Evolutionary conservation across 1,284 basidiomycete genomes (phyloP).

Genomic region (Tylopilus sp.): DNA sequence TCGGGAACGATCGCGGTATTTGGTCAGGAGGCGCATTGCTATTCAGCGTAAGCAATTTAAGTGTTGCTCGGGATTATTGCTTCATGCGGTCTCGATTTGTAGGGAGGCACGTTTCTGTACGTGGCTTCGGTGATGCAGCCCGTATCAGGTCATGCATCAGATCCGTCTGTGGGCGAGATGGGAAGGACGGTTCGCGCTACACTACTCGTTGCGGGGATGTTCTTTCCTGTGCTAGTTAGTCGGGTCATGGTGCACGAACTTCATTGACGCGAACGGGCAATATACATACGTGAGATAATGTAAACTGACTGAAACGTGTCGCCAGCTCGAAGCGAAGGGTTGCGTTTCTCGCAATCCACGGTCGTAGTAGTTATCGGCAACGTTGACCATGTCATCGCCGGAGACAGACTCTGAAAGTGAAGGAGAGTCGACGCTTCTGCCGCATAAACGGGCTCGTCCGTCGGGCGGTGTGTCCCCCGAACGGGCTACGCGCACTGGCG

Average conservation of each 20-base stretch:
- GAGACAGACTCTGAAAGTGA: slow-evolving; percentile 34
- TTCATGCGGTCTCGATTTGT: slow-evolving; percentile 6
- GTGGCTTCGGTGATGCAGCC: slow-evolving; percentile 88
- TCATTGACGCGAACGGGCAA: slow-evolving; percentile 17
- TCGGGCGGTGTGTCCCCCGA: slow-evolving; percentile 16
- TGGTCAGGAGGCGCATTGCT: slow-evolving; percentile 75
- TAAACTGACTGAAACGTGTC: neutral
- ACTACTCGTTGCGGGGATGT: slow-evolving; percentile 64
- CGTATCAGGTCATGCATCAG: slow-evolving; percentile 45
- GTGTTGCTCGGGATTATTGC: neutral
- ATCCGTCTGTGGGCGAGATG: slow-evolving; percentile 41
- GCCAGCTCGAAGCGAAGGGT: slow-evolving; percentile 2
- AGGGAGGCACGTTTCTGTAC: slow-evolving; percentile 94
- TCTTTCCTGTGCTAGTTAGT: slow-evolving; percentile 57
- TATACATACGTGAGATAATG: neutral
- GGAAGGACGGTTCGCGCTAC: slow-evolving; percentile 45
- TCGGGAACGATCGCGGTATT: slow-evolving; percentile 38
- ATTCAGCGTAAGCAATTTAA: slow-evolving; percentile 57
- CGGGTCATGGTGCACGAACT: slow-evolving; percentile 49
- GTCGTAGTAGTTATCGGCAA: slow-evolving; percentile 9
- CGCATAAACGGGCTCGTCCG: slow-evolving; percentile 28
- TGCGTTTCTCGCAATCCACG: slow-evolving; percentile 1
- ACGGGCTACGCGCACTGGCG: slow-evolving; percentile 9
- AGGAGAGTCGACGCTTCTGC: slow-evolving; percentile 24
- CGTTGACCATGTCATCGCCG: slow-evolving; percentile 31